These are phyloP conservation scores for Thielaviopsis populi DNA, from an alignment of 2,329 filamentous ascomycete species.

Conservation along the genomic window DNA sequence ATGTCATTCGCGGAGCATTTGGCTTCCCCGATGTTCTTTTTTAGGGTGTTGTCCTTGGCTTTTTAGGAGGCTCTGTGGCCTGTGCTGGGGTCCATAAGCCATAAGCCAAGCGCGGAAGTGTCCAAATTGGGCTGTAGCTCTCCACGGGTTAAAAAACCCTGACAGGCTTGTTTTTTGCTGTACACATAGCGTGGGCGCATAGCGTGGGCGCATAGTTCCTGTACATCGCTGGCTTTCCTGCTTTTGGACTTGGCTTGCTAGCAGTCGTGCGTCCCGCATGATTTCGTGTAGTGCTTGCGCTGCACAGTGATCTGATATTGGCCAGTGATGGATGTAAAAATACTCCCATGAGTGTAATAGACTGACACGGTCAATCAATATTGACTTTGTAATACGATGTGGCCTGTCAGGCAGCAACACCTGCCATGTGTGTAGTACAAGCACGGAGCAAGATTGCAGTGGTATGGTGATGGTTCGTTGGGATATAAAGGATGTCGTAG, in stretches of 20 bases:
- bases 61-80: neutral
- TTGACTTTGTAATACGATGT: neutral
- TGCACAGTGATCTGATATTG: neutral
- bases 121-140: neutral
- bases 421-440: too few relatives aligned
- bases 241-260: neutral
- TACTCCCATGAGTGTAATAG: neutral
- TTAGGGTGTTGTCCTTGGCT: neutral
- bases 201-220: neutral
- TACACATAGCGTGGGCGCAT: neutral
- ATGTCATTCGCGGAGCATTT: neutral
- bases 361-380: neutral
- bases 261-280: neutral
- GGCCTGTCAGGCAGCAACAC: neutral
- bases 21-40: neutral
- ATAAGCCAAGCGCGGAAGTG: neutral
- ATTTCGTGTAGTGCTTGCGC: neutral
- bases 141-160: neutral
- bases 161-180: neutral
- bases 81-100: neutral
- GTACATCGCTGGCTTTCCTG: neutral
- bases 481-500: neutral
- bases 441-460: neutral
- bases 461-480: neutral
- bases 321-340: neutral